Base-by-base conservation (phyloP, 1,284 basidiomycete species). In the Sanghuangporus sanghuang region DNA sequence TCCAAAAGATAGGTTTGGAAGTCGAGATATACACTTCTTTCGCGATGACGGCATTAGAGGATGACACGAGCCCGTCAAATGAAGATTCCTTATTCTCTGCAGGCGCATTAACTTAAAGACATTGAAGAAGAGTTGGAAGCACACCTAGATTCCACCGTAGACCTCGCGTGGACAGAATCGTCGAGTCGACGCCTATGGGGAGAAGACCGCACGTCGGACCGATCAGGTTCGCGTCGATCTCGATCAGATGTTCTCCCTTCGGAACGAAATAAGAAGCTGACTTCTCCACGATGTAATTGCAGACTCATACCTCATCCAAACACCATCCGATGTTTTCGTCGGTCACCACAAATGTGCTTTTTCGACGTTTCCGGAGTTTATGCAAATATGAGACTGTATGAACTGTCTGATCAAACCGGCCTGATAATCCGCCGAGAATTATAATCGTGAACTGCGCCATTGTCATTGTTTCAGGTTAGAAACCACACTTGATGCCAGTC, bases 191-290 rank as follows among this genome's bases (percentile, higher is more conserved):
- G 1, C 95, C 96, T 0, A 99, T 82, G 0, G 96, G 97, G 9
- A 99, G 81, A 14, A 99, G 81, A 0, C 96, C 96, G 71, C 96
- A 99, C 0, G 95, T 98, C 62, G 87, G 85, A 0, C 96, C 96
- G 62, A 97, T 79, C 3, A 86, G 71, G 0, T 74, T 68, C 67
- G 92, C 89, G 69, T 95, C 87, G 59, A 97, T 82, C 7, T 79
- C 72, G 62, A 98, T 90, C 8, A 75, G 71, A 71, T 98, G 96
- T 69, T 88, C 81, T 9, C 95, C 95, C 90, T 95, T 66, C 40
- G 18, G 44, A 40, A 27, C 2, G 35, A 21, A 44, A 18, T 48
- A n/a, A 48, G 12, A 21, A 42, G 53, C 39, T 27, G 40, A 62
- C 48, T 59, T 18, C 14, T 49, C 21, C 46, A 12, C 23, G 18